Evolutionary conservation across 176 grass and related monocot species (phyloP).

Genomic region (Juncus inflexus): DNA sequence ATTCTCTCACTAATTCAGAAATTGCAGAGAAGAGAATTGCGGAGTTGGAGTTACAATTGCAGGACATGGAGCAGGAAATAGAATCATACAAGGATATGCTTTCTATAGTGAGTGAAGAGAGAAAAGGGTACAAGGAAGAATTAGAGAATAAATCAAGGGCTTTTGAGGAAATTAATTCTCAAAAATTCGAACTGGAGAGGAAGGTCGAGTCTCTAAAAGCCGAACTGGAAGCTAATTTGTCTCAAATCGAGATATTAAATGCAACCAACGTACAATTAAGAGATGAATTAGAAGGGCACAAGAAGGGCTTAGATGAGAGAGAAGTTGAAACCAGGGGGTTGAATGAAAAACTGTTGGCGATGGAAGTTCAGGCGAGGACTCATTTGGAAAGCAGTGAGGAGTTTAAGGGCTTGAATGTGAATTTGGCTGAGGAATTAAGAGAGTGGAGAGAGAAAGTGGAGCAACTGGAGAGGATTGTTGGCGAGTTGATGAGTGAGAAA

Average conservation of each 20-base stretch:
- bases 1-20: constrained; percentile 29
- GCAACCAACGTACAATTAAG: constrained; percentile 46
- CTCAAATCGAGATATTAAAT: constrained; percentile 49
- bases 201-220: constrained; percentile 60
- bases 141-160: constrained; percentile 62
- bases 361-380: constrained; percentile 65
- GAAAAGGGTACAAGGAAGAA: constrained; percentile 64
- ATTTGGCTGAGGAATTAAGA: constrained; percentile 47
- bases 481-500: constrained; percentile 52
- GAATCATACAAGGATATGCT: constrained; percentile 64
- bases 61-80: constrained; percentile 68
- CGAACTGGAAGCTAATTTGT: constrained; percentile 66
- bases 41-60: constrained; percentile 31
- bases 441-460: constrained; percentile 60
- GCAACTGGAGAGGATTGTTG: constrained; percentile 50
- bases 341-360: constrained; percentile 61
- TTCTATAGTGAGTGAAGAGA: constrained; percentile 54
- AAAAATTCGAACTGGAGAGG: constrained; percentile 53
- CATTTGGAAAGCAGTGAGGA: constrained; percentile 74
- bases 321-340: constrained; percentile 60
- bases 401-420: constrained; percentile 47
- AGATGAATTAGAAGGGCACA: constrained; percentile 44
- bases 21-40: constrained; percentile 25
- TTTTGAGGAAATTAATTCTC: constrained; percentile 63
- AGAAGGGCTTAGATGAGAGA: constrained; percentile 67